Base-by-base conservation (phyloP, 2,329 filamentous ascomycete genomes). In the Hirsutella thompsonii region DNA sequence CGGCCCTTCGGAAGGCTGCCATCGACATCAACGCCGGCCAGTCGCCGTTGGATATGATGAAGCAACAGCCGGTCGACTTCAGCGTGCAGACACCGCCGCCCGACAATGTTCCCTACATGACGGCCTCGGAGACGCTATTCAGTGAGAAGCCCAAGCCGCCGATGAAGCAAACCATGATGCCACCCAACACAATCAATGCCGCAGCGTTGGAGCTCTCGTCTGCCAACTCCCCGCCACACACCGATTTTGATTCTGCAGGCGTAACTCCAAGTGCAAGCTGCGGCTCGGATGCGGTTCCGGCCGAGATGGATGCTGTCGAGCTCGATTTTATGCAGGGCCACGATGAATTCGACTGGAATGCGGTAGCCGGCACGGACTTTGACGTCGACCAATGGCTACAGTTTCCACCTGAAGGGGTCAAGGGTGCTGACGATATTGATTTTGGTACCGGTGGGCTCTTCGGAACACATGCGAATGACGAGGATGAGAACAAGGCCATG, bases 1-100 rank as follows among this genome's bases (percentile, higher is more conserved):
- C 88, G 1, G 87, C 88, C 1, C 83, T 94, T 47, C 80, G 84
- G 46, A 93, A 94, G 64, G 86, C 86, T 8, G 79, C 84, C 42
- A 88, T 92, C 46, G 79, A 84, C 42, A 68, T 87, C 32, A 74
- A 63, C 37, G 50, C 56, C 14, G 52, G 55, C 5, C 56, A 54
- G 13, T 52, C 56, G 18, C 54, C 55, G n/a, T 50, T 56, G 33
- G 53, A 52, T 20, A 57, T 62, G 53, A 56, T 61, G 51, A 57
- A 59, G 47, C 54, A 55, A 42, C 51, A 61, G 18, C 26, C 26
- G 18, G 16, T n/a, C 18, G 33, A 63, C 4, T 61, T 63, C 44
- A 55, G 52, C 43, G 61, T 58, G 4, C 64, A 67, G 34, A 76
- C 72, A 16, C 71, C 72, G n/a, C 72, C 72, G 4, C 69, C 72